These are phyloP conservation scores for Wallacemonas sp. DNA, from an alignment of 208 protist species.

Conservation along the genomic window DNA sequence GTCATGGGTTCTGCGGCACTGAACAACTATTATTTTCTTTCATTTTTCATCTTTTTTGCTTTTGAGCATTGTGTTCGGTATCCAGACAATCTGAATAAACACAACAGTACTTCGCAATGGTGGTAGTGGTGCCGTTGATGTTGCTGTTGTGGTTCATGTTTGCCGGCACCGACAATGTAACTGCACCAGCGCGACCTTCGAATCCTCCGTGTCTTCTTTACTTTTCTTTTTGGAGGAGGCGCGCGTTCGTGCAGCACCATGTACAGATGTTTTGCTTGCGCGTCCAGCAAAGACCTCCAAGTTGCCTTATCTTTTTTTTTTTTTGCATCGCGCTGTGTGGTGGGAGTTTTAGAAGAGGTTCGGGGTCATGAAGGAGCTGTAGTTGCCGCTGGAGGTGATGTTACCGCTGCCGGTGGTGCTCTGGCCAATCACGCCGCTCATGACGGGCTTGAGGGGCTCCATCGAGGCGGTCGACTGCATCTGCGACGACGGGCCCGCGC, in stretches of 20 bases:
- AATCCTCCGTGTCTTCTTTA: too few species aligned
- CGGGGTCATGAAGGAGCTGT: constrained; percentile 10
- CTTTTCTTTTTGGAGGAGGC: too few species aligned
- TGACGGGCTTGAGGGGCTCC: constrained; percentile 9
- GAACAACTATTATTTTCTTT: neutral
- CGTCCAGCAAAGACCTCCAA: too few species aligned
- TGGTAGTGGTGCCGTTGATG: constrained; percentile 1
- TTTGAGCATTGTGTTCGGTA: too few species aligned
- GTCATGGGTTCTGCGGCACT: too few species aligned
- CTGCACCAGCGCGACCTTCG: too few species aligned
- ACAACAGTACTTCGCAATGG: neutral
- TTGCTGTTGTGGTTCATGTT: constrained; percentile 21
- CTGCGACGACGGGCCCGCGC: constrained; percentile 13
- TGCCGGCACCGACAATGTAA: too few species aligned
- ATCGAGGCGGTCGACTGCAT: constrained; percentile 19
- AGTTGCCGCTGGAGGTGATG: neutral
- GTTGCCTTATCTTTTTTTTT: neutral
- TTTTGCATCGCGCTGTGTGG: neutral
- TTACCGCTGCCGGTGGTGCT: neutral
- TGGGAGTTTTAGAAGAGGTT: neutral
- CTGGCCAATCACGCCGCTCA: constrained; percentile 8
- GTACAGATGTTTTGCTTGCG: too few species aligned
- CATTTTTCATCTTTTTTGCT: constrained; percentile 21
- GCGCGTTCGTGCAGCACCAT: too few species aligned
- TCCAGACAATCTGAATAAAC: too few species aligned